phyloP scores from a whole-genome alignment of 441 rosid species.

The Pelargonium australe region DNA sequence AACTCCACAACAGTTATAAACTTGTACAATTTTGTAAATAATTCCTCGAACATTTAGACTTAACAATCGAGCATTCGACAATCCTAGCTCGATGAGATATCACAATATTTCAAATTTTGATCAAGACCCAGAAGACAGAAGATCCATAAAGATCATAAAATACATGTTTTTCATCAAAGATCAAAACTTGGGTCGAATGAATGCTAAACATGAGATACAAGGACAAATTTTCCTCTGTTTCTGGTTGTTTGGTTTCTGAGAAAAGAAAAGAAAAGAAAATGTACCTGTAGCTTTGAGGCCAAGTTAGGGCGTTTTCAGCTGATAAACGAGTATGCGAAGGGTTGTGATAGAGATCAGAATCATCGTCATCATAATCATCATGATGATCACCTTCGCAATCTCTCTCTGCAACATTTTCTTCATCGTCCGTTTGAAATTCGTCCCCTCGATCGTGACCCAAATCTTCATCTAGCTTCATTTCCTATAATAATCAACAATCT shows the following conservation, averaged over 20 bases:
- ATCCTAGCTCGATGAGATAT: too few relatives aligned
- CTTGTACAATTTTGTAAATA: too few relatives aligned
- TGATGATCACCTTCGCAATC: conserved; percentile 21
- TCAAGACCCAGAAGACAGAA: background rate
- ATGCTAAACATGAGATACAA: too few relatives aligned
- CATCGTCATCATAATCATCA: conserved; percentile 23
- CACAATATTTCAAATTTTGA: background rate
- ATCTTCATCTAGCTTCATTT: conserved; percentile 60
- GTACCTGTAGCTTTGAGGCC: conserved; percentile 85
- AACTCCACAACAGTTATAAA: too few relatives aligned
- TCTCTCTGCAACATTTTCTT: conserved; percentile 61
- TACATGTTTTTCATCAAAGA: background rate
- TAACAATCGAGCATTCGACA: too few relatives aligned
- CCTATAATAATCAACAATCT: background rate
- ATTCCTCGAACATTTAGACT: too few relatives aligned
- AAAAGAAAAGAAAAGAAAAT: background rate
- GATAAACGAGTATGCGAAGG: conserved; percentile 22
- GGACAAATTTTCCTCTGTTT: background rate
- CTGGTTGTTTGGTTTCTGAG: background rate
- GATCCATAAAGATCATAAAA: background rate
- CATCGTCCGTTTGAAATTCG: conserved; percentile 61
- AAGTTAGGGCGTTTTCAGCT: conserved; percentile 21
- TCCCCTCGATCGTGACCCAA: conserved; percentile 51
- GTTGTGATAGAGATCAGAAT: conserved; percentile 31
- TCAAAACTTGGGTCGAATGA: background rate